A percentile compares a stretch with the other conserved stretches of the same genome.
Evolutionary conservation across 345 rosid genomes (phyloP).

Genomic region (Populus pruinosa): DNA sequence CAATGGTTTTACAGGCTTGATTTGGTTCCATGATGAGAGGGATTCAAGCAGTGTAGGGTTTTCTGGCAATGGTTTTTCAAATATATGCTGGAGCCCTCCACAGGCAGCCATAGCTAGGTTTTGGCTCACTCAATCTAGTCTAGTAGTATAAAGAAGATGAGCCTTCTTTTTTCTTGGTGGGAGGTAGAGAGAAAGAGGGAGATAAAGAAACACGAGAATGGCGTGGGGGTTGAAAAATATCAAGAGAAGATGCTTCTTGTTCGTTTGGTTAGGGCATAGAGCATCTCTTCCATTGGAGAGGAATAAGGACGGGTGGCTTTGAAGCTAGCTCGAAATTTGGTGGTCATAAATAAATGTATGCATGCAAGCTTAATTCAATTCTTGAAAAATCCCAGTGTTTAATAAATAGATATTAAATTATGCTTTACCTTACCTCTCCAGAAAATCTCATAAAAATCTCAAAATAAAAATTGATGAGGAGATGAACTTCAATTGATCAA

Average conservation of each 20-base stretch:
- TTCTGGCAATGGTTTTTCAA: constrained; percentile 54
- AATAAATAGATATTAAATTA: too few species aligned
- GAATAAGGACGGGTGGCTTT: constrained; percentile 41
- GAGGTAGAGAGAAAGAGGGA: background rate
- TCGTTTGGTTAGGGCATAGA: background rate
- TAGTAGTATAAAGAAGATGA: background rate
- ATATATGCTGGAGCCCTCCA: constrained; percentile 64
- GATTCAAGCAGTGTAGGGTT: constrained; percentile 49
- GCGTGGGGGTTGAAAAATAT: constrained; percentile 21
- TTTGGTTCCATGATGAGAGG: constrained; percentile 63
- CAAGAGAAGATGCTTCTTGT: constrained; percentile 23
- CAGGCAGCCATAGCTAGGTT: constrained; percentile 61
- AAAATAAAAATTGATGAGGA: too few species aligned
- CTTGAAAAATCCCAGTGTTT: background rate
- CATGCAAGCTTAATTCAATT: background rate
- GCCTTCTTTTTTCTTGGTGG: background rate
- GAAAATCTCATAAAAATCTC: too few species aligned
- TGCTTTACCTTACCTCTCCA: too few species aligned
- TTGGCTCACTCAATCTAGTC: background rate
- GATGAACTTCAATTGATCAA: too few species aligned
- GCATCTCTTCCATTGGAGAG: constrained; percentile 23
- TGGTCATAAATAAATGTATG: constrained; percentile 21
- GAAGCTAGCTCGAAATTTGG: constrained; percentile 25
- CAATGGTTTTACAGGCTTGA: constrained; percentile 29
- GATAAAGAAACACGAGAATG: constrained; percentile 32